These are phyloP conservation scores for Aspergillus ibericus DNA, from an alignment of 2,329 filamentous ascomycete genomes.

Conservation along the genomic window DNA sequence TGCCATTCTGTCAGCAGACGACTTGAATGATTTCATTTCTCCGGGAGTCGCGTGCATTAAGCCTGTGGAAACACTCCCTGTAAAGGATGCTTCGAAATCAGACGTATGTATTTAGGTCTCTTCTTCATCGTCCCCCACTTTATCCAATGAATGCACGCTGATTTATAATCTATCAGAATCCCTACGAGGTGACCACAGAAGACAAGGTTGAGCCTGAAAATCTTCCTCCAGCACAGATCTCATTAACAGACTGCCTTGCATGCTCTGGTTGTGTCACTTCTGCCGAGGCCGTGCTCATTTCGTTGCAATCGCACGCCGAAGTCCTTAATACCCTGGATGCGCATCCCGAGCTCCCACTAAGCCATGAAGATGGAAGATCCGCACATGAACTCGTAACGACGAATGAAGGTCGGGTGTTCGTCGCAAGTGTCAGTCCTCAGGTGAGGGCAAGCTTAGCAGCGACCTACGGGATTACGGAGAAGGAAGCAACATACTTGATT, in stretches of 20 bases:
- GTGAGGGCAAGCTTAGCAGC: constrained; percentile 85
- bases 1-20: constrained; percentile 93
- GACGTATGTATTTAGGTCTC: constrained; percentile 37
- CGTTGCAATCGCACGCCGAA: constrained; percentile 88
- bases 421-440: constrained; percentile 92
- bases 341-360: constrained; percentile 44
- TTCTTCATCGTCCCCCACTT: constrained; percentile 2
- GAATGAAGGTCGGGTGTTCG: constrained; percentile 70
- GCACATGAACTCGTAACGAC: constrained; percentile 48
- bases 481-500: constrained; percentile 77
- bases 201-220: constrained; percentile 64
- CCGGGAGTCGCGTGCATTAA: constrained; percentile 98
- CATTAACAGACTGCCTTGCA: constrained; percentile 92
- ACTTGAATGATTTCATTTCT: constrained; percentile 98
- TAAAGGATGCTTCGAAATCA: constrained; percentile 52
- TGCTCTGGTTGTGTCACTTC: constrained; percentile 98
- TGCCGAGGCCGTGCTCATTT: constrained; percentile 94
- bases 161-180: constrained; percentile 45
- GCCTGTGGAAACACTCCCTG: constrained; percentile 86
- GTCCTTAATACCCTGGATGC: constrained; percentile 80
- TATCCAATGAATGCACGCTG: constrained; percentile 15
- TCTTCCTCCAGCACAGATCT: constrained; percentile 80
- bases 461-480: constrained; percentile 72
- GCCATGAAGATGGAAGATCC: constrained; percentile 19
- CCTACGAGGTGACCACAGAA: constrained; percentile 90